Evolutionary conservation across 2,329 filamentous ascomycete genomes (phyloP).

Genomic region (Fusarium luffae): DNA sequence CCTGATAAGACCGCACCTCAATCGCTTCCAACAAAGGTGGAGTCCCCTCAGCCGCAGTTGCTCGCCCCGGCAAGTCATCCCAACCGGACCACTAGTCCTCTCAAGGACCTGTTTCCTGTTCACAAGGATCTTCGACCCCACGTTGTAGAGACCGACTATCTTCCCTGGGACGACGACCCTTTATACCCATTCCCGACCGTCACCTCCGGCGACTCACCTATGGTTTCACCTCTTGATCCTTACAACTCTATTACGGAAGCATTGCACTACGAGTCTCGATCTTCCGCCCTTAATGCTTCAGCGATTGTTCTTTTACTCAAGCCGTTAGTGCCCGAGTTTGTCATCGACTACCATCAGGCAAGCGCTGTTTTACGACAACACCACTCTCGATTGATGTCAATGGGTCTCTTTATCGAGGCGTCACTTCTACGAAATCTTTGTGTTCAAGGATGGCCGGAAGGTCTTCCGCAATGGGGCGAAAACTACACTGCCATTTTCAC

Average conservation of each 20-base stretch:
- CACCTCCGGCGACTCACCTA: conserved; percentile 23
- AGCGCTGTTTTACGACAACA: conserved; percentile 68
- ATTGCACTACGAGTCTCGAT: conserved; percentile 66
- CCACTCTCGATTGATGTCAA: conserved; percentile 67
- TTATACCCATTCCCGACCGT: conserved; percentile 61
- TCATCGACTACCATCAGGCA: conserved; percentile 68
- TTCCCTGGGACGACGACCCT: conserved; percentile 68
- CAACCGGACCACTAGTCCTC: conserved; percentile 40
- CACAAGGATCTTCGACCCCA: conserved; percentile 54
- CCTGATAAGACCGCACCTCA: conserved; percentile 24
- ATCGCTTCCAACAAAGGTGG: conserved; percentile 3
- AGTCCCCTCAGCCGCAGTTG: conserved; percentile 17
- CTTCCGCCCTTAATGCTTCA: conserved; percentile 68
- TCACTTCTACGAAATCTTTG: conserved; percentile 71
- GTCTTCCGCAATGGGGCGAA: conserved; percentile 63
- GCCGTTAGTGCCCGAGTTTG: conserved; percentile 64
- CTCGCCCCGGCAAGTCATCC: conserved; percentile 32
- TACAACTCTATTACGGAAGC: conserved; percentile 64
- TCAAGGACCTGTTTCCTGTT: conserved; percentile 44
- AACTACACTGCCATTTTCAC: conserved; percentile 66
- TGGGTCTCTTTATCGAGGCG: conserved; percentile 70
- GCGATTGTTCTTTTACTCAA: conserved; percentile 70
- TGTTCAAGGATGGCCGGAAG: conserved; percentile 65
- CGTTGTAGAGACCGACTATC: conserved; percentile 68
- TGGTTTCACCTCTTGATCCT: conserved; percentile 62